Evolutionary conservation across 1,284 basidiomycete genomes (phyloP).

Genomic region (Vanrija sp.): DNA sequence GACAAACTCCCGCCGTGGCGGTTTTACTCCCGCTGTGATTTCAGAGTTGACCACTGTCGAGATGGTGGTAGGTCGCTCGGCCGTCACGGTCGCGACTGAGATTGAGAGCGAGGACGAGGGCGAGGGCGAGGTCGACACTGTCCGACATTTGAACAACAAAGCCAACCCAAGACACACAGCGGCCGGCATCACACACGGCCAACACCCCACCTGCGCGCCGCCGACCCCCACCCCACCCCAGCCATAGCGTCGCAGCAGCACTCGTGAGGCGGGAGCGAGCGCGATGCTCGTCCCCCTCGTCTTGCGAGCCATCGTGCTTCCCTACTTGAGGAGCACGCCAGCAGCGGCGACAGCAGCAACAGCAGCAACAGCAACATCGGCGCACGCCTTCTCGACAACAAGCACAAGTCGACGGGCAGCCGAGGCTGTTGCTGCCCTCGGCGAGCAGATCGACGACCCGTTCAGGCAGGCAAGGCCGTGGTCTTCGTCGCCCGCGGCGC

Average conservation of each 20-base stretch:
- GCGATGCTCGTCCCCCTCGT: slow-evolving; percentile 19
- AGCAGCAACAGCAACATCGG: neutral
- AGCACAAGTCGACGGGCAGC: slow-evolving; percentile 2
- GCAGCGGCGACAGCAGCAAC: slow-evolving; percentile 1
- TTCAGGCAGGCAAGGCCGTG: neutral
- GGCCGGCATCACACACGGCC: neutral
- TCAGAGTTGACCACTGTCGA: too few relatives aligned
- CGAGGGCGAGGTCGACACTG: too few relatives aligned
- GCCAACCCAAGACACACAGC: too few relatives aligned
- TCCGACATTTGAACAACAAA: too few relatives aligned
- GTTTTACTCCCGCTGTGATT: too few relatives aligned
- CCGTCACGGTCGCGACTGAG: too few relatives aligned
- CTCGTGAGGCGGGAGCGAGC: neutral
- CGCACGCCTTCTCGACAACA: neutral
- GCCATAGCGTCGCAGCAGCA: too few relatives aligned
- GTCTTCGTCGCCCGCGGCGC: neutral
- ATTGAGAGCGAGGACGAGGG: too few relatives aligned
- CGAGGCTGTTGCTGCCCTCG: neutral
- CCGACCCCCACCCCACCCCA: neutral
- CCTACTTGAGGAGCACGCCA: slow-evolving; percentile 10
- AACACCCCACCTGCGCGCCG: neutral
- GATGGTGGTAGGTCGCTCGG: too few relatives aligned
- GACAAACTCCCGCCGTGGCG: too few relatives aligned
- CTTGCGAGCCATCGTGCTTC: slow-evolving; percentile 19
- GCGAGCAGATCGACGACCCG: neutral